These are phyloP conservation scores for Triticum timopheevii DNA, from an alignment of 176 grass and related monocot species.

Conservation along the genomic window DNA sequence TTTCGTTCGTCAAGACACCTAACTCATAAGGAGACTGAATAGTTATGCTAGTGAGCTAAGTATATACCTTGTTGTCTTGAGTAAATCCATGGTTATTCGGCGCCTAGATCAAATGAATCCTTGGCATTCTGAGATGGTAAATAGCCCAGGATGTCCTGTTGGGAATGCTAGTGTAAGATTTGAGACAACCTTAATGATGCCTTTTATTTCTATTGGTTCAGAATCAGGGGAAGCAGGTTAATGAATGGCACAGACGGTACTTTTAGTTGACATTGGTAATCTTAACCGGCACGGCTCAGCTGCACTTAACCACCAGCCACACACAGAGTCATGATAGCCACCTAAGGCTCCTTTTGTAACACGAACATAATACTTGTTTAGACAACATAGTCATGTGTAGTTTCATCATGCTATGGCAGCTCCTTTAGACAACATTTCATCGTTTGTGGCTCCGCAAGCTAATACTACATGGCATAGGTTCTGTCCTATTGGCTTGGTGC, in stretches of 20 bases:
- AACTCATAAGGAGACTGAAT: too few species aligned
- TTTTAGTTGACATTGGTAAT: background rate
- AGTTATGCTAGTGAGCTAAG: too few species aligned
- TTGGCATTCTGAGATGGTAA: background rate
- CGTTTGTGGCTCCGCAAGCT: background rate
- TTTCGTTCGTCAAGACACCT: too few species aligned
- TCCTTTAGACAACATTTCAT: background rate
- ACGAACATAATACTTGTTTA: background rate
- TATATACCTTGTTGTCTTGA: too few species aligned
- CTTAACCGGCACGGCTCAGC: background rate
- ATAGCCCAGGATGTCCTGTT: background rate
- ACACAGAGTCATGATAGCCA: background rate
- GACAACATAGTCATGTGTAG: background rate
- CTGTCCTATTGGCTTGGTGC: too few species aligned
- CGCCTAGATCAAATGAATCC: background rate
- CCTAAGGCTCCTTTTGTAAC: background rate
- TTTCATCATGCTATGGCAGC: background rate
- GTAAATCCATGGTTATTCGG: too few species aligned
- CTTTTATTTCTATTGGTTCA: background rate
- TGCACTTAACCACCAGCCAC: background rate
- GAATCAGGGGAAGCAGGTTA: background rate
- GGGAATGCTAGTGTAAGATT: background rate
- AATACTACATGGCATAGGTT: background rate
- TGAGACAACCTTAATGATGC: background rate
- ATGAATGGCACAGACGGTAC: background rate